Percentiles rank a stretch among this genome's conserved stretches.
phyloP scores from a whole-genome alignment of 164 flowering plant genomes.

The Macadamia integrifolia region DNA sequence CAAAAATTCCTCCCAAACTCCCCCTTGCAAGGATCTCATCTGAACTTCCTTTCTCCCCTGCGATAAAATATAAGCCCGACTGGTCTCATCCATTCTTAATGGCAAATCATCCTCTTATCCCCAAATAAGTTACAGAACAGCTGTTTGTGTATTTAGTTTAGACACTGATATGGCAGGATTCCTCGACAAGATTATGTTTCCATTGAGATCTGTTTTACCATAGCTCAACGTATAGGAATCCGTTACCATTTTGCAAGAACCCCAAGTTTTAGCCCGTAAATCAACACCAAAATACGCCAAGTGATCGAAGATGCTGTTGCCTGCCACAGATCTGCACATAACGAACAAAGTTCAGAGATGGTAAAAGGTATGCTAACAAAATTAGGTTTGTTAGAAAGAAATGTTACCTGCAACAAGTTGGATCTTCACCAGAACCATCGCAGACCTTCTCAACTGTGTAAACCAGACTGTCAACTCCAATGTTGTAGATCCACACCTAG shows the following conservation, averaged over 20 bases:
- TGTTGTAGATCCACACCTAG: conserved; percentile 81
- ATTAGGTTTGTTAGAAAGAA: neutral
- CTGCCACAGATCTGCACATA: conserved; percentile 72
- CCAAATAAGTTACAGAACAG: conserved; percentile 7
- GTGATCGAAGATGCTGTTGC: conserved; percentile 83
- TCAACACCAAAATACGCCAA: conserved; percentile 60
- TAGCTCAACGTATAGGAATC: conserved; percentile 23
- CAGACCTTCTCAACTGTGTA: conserved; percentile 73
- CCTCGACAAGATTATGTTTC: conserved; percentile 61
- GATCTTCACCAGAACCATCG: conserved; percentile 92
- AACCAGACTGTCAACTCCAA: conserved; percentile 59
- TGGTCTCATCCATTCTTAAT: too few relatives aligned
- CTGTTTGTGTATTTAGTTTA: conserved; percentile 16
- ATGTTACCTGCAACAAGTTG: conserved; percentile 76
- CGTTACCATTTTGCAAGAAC: conserved; percentile 66
- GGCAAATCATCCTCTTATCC: neutral
- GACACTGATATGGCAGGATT: conserved; percentile 28
- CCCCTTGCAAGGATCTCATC: too few relatives aligned
- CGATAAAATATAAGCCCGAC: too few relatives aligned
- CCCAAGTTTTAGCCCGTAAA: conserved; percentile 41
- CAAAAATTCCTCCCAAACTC: too few relatives aligned
- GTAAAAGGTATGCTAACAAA: neutral
- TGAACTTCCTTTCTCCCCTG: too few relatives aligned
- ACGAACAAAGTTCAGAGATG: neutral
- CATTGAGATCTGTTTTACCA: conserved; percentile 34